phyloP scores from a whole-genome alignment of 176 grass and related monocot species.

The Calamus simplicifolius region DNA sequence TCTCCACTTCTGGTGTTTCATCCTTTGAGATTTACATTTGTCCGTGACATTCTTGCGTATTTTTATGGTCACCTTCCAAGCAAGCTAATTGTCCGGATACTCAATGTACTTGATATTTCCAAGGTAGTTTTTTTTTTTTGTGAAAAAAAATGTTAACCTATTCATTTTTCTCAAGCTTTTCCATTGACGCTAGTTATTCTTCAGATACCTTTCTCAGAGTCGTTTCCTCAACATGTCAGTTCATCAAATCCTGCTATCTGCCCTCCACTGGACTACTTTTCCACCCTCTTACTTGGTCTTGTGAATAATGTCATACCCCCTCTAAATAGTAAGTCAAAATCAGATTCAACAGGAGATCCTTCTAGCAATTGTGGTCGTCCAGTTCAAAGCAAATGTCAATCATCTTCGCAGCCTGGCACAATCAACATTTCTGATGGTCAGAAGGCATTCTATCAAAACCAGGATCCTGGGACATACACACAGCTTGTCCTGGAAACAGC shows the following conservation, averaged over 20 bases:
- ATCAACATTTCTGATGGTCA: constrained; percentile 49
- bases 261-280: constrained; percentile 87
- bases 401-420: constrained; percentile 48
- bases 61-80: constrained; percentile 85
- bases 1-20: constrained; percentile 78
- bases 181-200: constrained; percentile 7
- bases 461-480: constrained; percentile 95
- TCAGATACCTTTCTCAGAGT: constrained; percentile 82
- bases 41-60: constrained; percentile 97
- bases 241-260: constrained; percentile 49
- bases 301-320: constrained; percentile 96
- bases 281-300: constrained; percentile 82
- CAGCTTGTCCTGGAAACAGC: constrained; percentile 98
- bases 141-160: not conserved
- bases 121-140: constrained; percentile 42
- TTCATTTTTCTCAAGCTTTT: not conserved
- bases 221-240: constrained; percentile 62
- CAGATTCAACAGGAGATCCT: constrained; percentile 41
- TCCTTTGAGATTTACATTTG: constrained; percentile 91
- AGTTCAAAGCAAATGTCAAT: constrained; percentile 47
- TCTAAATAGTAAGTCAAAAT: constrained; percentile 81
- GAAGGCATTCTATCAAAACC: constrained; percentile 96
- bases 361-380: constrained; percentile 23
- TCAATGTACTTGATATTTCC: constrained; percentile 69
- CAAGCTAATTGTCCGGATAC: constrained; percentile 78